Evolutionary conservation across 192 early-diverging fungal species (phyloP), one percentile per base, ranked within the genome.

Genomic region (Irineochytrium annulatum): DNA sequence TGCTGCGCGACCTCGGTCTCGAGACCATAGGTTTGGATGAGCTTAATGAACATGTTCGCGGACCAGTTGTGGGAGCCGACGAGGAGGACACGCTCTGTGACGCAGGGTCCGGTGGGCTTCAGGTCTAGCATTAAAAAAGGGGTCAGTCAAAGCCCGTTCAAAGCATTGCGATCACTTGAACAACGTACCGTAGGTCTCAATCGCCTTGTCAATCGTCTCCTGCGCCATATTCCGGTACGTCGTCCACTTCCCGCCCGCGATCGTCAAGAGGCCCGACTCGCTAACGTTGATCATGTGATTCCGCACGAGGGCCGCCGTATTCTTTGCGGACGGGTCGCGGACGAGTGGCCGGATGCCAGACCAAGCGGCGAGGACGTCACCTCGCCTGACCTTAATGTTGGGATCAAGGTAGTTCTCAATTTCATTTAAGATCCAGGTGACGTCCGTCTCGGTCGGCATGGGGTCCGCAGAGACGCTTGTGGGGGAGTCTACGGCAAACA

Each of bases 191-290:
- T 90, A 92, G 39, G 79, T 77, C 57, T 87, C 66, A 59, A 95
- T 82, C 2, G 95, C 95, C 58, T 73, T 70, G 72, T 98, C 93
- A 57, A 98, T 79, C 0, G 93, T 95, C 65, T 98, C 95, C 60
- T 89, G 80, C 34, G 95, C 93, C 95, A 98, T 98, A 57, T 88
- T 86, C 57, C 95, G 86, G 77, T 95, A 98, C 0, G 95, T 98
- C 1, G 95, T 98, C 95, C 95, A 98, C 68, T 98, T 98, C 57
- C 95, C 95, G 62, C 95, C 95, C 31, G 95, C 92, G 74, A 98
- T 94, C 2, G 95, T 96, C 58, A 98, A 72, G 55, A 98, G 67
- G 3, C 89, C 90, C 45, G 77, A 81, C 27, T 79, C 73, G 22
- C 84, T 87, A 19, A 89, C 89, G 72, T 94, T 83, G 68, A 98